Evolutionary conservation across 805 yeast species (phyloP).

Genomic region (Sugiyamaella marilandica): DNA sequence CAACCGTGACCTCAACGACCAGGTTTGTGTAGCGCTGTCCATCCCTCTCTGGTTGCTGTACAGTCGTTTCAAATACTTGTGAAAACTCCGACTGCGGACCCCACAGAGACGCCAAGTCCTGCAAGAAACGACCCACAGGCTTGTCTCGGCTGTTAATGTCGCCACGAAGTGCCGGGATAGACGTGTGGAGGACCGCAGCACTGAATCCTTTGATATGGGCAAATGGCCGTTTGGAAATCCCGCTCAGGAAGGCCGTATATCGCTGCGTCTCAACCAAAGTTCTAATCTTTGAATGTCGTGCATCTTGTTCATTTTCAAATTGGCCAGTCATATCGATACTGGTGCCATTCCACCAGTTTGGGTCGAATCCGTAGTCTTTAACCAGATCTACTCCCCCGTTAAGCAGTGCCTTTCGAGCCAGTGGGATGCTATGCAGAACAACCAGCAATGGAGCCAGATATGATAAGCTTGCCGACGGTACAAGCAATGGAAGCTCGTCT

Average conservation of each 20-base stretch:
- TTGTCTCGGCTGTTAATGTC: constrained; percentile 12
- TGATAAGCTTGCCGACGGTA: constrained; percentile 18
- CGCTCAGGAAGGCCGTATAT: constrained; percentile 31
- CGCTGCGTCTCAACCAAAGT: constrained; percentile 28
- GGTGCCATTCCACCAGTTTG: constrained; percentile 26
- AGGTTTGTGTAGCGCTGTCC: constrained; percentile 13
- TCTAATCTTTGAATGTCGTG: constrained; percentile 7
- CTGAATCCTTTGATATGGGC: constrained; percentile 17
- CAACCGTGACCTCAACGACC: constrained; percentile 21
- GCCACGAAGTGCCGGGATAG: constrained; percentile 8
- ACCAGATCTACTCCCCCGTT: constrained; percentile 22
- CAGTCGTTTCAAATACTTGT: constrained; percentile 11
- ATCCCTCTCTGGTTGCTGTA: constrained; percentile 10
- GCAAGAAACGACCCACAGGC: constrained; percentile 19
- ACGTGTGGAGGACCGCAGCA: constrained; percentile 7
- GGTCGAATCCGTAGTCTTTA: constrained; percentile 26
- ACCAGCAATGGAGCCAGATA: constrained; percentile 27
- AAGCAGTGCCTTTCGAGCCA: constrained; percentile 28
- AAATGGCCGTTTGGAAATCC: constrained; percentile 24
- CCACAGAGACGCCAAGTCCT: constrained; percentile 14
- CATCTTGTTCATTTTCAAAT: constrained; percentile 1
- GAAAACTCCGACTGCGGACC: constrained; percentile 14
- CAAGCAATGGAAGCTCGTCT: constrained; percentile 19
- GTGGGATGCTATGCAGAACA: constrained; percentile 30
- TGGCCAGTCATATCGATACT: constrained; percentile 15